These are phyloP conservation scores for Inosperma sp. DNA, from an alignment of 768 basidiomycete species.

Conservation along the genomic window DNA sequence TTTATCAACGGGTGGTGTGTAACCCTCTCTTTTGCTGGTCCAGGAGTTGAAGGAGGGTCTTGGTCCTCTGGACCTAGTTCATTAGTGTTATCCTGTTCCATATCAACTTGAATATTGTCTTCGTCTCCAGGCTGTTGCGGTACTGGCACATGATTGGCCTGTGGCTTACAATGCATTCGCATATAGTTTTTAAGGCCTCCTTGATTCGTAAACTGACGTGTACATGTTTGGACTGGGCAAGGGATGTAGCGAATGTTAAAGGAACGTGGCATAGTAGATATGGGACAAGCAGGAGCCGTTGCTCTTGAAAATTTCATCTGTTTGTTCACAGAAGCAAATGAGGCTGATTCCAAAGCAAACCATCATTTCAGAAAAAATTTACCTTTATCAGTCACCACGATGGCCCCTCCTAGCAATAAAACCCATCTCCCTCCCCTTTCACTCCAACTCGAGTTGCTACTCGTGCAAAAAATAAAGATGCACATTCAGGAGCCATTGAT, in stretches of 20 bases:
- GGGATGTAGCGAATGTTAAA: background rate
- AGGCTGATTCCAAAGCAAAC: background rate
- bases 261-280: background rate
- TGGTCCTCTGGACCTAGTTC: too few species aligned
- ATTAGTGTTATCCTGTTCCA: background rate
- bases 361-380: background rate
- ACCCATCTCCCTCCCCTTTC: too few species aligned
- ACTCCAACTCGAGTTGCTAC: background rate
- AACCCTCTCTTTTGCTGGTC: too few species aligned
- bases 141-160: background rate
- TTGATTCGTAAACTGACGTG: background rate
- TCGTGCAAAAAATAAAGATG: constrained; percentile 3
- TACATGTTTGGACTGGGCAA: background rate
- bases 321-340: background rate
- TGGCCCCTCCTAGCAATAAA: background rate
- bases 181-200: background rate
- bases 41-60: too few species aligned
- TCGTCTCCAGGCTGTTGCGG: background rate
- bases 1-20: constrained; percentile 4
- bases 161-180: background rate
- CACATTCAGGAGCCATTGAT: background rate
- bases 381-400: background rate
- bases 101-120: background rate
- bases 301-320: background rate
- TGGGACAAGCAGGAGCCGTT: background rate